Conservation (phyloP, 2,329 filamentous ascomycete species). For the Calonectria crousiana region DNA sequence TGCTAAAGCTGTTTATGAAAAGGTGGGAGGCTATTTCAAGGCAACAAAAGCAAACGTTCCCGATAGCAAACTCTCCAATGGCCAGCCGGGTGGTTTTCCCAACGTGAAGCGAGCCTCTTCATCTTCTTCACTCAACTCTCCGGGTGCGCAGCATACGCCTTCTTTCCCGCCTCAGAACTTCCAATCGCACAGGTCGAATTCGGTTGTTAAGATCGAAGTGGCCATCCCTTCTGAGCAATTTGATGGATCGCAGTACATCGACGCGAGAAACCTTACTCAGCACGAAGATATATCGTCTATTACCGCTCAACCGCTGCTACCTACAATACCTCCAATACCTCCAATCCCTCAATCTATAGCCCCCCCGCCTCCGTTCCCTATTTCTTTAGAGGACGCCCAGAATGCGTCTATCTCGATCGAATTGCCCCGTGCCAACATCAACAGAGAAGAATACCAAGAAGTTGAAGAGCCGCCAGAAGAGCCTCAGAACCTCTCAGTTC, state of each 20-base stretch:
- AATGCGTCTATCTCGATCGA: constrained; percentile 60
- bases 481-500: constrained; percentile 60
- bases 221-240: constrained; percentile 59
- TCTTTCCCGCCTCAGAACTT: constrained; percentile 34
- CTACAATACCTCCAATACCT: not conserved
- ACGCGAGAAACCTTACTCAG: constrained; percentile 43
- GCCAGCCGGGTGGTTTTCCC: constrained; percentile 41
- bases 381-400: constrained; percentile 27
- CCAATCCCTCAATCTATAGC: constrained; percentile 15
- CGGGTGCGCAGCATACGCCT: constrained; percentile 29
- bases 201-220: constrained; percentile 59
- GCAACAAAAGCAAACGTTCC: constrained; percentile 49
- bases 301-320: constrained; percentile 20
- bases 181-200: constrained; percentile 51
- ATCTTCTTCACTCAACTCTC: constrained; percentile 37
- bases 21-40: constrained; percentile 55
- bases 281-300: constrained; percentile 31
- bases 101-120: constrained; percentile 36
- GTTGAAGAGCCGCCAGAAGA: constrained; percentile 61
- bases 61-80: constrained; percentile 53
- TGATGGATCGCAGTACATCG: constrained; percentile 53
- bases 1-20: constrained; percentile 54
- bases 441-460: constrained; percentile 65
- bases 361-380: constrained; percentile 11
- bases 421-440: constrained; percentile 57